Evolutionary conservation across 2,329 filamentous ascomycete genomes (phyloP), one percentile per base, ranked within the genome.

Genomic region (Cercospora brassicicola): DNA sequence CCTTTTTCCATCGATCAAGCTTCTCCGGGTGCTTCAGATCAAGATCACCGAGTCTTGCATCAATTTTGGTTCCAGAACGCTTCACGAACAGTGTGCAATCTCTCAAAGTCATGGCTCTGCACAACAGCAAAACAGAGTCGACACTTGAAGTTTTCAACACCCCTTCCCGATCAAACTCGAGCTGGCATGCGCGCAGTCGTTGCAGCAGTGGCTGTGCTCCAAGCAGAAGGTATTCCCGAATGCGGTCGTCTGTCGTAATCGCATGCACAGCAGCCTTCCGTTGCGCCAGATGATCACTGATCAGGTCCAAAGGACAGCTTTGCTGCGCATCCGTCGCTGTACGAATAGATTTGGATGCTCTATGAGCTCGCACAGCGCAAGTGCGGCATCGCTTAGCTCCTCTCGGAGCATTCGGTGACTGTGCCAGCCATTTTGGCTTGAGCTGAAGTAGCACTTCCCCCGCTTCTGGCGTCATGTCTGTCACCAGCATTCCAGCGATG

Each of bases 381-480:
- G 81, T 84, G 4, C 83, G 79, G 68, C 83, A 84, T 13, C 82
- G 77, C 18, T 74, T 76, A 1, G 82, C 77, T 28, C 74, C 65
- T 3, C 57, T 9, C 0, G 82, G 82, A 5, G 83, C 82, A 62
- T 79, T 79, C 1, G 81, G 82, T 4, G 82, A 84, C 64, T 83
- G 82, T 6, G 73, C 66, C 2, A 84, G 76, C 83, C 83, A 84
- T 65, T 84, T 84, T 0, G 82, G 82, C 67, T 84, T 84, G 65
- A 84, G 74, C 68, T 84, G 81, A 9, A 79, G 59, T 10, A 76
- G 65, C 1, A 72, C 64, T n/a, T 78, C 74, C 36, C 70, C 72
- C 7, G 31, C 26, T 8, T 59, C 53, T 5, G 76, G 70, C 6
- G 75, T 77, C 78, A 80, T 79, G 69, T 79, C 76, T 11, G 77